These are phyloP conservation scores for Pterocarpus macrocarpus DNA, from an alignment of 306 rosid species.

Conservation along the genomic window DNA sequence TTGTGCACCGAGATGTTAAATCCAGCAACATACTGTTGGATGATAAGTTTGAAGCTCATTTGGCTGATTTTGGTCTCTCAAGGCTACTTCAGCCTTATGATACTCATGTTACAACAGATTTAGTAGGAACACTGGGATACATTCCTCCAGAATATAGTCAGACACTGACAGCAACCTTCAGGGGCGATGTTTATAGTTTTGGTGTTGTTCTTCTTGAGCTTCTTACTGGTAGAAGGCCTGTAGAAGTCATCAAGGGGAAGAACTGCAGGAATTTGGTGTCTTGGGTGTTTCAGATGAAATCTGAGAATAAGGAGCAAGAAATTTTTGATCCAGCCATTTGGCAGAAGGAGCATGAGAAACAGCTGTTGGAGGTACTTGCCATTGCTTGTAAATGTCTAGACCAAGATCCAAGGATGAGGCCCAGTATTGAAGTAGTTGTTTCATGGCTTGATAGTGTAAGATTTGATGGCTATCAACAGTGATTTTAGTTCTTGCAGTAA, in stretches of 20 bases:
- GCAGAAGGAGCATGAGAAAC: constrained; percentile 69
- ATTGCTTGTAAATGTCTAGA: constrained; percentile 76
- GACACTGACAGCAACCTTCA: constrained; percentile 72
- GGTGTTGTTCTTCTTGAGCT: constrained; percentile 92
- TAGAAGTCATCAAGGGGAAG: constrained; percentile 80
- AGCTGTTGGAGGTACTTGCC: constrained; percentile 64
- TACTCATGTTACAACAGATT: constrained; percentile 80
- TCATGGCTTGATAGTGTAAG: constrained; percentile 74
- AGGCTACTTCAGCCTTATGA: constrained; percentile 78
- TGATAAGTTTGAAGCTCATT: constrained; percentile 73
- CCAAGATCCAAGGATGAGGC: constrained; percentile 80
- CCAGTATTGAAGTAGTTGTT: constrained; percentile 74
- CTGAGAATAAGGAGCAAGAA: constrained; percentile 69
- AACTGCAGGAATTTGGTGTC: constrained; percentile 73
- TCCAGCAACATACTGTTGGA: constrained; percentile 85
- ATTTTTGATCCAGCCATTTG: constrained; percentile 69
- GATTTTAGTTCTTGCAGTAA: constrained; percentile 38
- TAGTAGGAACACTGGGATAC: constrained; percentile 85
- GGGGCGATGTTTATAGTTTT: constrained; percentile 83
- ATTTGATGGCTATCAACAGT: constrained; percentile 53
- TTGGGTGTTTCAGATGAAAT: constrained; percentile 81
- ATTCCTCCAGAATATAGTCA: constrained; percentile 90
- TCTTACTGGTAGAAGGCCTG: constrained; percentile 76
- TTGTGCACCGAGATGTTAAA: constrained; percentile 81
- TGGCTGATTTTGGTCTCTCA: constrained; percentile 87